phyloP scores from a whole-genome alignment of 2,329 filamentous ascomycete genomes.

The Paecilomyces niveus region DNA sequence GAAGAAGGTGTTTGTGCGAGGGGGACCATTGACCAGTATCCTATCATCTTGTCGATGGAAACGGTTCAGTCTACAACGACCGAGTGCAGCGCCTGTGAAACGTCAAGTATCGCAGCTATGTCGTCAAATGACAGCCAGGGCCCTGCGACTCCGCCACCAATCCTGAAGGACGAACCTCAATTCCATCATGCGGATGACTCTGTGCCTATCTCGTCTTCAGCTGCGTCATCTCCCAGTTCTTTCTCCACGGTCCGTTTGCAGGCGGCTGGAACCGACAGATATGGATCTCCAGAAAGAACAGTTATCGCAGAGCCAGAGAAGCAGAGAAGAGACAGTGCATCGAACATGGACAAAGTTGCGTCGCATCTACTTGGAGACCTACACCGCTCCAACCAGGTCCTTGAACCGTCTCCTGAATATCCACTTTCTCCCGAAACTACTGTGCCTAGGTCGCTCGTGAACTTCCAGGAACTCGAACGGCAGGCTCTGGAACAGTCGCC shows the following conservation, averaged over 20 bases:
- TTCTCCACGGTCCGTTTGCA: conserved; percentile 2
- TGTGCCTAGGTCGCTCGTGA: background rate
- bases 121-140: conserved; percentile 22
- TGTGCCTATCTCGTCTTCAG: background rate
- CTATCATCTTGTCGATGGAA: conserved; percentile 32
- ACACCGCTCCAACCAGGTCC: background rate
- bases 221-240: conserved; percentile 3
- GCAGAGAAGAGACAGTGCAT: background rate
- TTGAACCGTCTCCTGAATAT: background rate
- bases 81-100: conserved; percentile 11
- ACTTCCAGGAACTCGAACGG: background rate
- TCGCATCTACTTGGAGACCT: background rate
- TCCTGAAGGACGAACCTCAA: conserved; percentile 11
- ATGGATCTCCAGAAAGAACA: background rate
- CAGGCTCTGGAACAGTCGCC: background rate
- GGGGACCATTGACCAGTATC: conserved; percentile 39
- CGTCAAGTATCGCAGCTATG: conserved; percentile 11
- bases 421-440: background rate
- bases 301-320: background rate
- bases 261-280: background rate
- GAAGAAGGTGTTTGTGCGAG: conserved; percentile 25
- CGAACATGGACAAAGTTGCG: background rate
- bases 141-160: conserved; percentile 18
- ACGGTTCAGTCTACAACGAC: conserved; percentile 8
- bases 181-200: conserved; percentile 5